Conservation (phyloP, 768 basidiomycete species). For the Pleurotus citrinopileatus region DNA sequence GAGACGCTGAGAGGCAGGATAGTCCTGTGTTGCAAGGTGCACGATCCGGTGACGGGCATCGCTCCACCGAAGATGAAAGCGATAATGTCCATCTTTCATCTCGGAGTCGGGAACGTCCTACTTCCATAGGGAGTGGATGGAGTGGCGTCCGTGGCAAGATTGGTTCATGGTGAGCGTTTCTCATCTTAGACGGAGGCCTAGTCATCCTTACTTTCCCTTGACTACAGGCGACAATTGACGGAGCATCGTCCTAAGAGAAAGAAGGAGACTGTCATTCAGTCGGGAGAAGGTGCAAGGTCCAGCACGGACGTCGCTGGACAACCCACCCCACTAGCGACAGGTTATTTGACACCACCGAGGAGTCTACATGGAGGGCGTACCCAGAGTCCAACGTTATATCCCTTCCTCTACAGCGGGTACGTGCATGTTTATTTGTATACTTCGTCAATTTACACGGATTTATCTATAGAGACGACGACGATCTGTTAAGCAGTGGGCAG, state of each 20-base stretch:
- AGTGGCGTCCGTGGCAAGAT: conserved; percentile 8
- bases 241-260: conserved; percentile 1
- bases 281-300: neutral
- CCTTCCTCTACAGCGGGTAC: conserved; percentile 1
- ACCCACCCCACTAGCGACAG: neutral
- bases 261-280: neutral
- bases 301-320: neutral
- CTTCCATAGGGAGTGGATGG: conserved; percentile 8
- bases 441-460: neutral
- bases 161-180: conserved; percentile 3
- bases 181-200: neutral
- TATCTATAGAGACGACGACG: conserved; percentile 47
- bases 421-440: neutral
- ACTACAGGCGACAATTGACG: conserved; percentile 4
- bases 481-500: conserved; percentile 76
- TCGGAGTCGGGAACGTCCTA: neutral
- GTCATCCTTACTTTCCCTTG: neutral
- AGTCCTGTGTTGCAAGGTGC: neutral
- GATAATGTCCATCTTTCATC: conserved; percentile 27
- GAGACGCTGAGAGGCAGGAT: conserved; percentile 28
- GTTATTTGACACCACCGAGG: conserved; percentile 1
- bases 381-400: conserved; percentile 4
- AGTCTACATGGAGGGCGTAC: neutral
- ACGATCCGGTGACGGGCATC: conserved; percentile 23
- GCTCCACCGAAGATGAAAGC: conserved; percentile 45